These are phyloP conservation scores for Poronia punctata DNA, from an alignment of 495 filamentous ascomycete genomes.

Conservation along the genomic window DNA sequence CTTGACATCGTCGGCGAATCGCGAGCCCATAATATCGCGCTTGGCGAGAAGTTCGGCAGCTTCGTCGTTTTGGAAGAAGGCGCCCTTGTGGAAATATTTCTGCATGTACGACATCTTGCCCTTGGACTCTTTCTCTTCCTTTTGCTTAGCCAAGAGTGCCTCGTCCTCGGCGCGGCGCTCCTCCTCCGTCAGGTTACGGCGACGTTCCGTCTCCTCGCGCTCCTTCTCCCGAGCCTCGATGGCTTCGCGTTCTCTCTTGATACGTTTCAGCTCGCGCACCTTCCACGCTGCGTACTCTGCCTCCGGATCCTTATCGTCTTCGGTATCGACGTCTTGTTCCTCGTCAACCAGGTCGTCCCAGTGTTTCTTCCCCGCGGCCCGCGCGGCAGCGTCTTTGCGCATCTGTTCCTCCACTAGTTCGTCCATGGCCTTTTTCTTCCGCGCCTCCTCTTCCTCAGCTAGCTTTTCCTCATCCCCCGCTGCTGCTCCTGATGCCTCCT, in stretches of 20 bases:
- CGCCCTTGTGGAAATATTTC: constrained; percentile 94
- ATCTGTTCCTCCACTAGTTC: constrained; percentile 83
- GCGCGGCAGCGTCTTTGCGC: constrained; percentile 67
- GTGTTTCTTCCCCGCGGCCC: constrained; percentile 65
- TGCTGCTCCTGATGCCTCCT: constrained; percentile 9
- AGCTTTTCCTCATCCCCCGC: constrained; percentile 24
- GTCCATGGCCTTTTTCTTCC: constrained; percentile 61
- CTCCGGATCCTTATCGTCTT: constrained; percentile 78
- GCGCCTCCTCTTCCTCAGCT: constrained; percentile 46
- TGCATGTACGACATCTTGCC: constrained; percentile 91
- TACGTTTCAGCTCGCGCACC: constrained; percentile 77
- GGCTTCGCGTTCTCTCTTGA: constrained; percentile 76
- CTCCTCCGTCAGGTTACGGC: constrained; percentile 78
- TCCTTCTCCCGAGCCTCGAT: constrained; percentile 82
- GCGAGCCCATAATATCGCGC: constrained; percentile 72
- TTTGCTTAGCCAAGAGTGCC: constrained; percentile 67
- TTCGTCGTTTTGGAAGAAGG: constrained; percentile 82
- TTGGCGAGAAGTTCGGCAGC: constrained; percentile 64
- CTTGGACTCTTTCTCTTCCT: constrained; percentile 75
- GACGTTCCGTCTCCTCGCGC: constrained; percentile 80
- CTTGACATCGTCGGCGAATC: constrained; percentile 70
- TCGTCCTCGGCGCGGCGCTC: constrained; percentile 84
- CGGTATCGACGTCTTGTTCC: constrained; percentile 77
- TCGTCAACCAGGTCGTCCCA: constrained; percentile 84
- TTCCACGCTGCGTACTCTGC: constrained; percentile 93